Evolutionary conservation across 805 yeast species (phyloP), one percentile per base, ranked within the genome.

Genomic region (Dipodascus albidus): DNA sequence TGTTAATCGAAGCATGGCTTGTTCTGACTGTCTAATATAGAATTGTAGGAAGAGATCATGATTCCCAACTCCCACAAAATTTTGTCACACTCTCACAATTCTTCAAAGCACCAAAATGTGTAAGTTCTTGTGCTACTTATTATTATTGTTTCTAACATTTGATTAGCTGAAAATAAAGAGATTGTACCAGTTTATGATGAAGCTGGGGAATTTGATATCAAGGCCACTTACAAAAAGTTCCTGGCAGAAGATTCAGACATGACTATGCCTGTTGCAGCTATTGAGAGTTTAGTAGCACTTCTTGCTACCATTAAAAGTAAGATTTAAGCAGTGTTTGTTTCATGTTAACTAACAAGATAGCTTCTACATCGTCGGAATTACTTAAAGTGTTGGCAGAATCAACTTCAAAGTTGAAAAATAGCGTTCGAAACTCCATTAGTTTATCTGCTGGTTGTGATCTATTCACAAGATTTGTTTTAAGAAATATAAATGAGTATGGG

Each of bases 201-300:
- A 3, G 24, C 49, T 22, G 56, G 49, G 15, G 49, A 54, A 17
- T 89, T 93, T 65, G 95, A 90, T 67, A 88, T 93, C 60, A 88
- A 83, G 49, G 75, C 80, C 60, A 80, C 91, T 0, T 93, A 93
- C 66, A 75, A 87, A 54, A 78, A 79, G 65, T 89, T 87, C 67
- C 74, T 93, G 57, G 80, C 79, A 60, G 96, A 89, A 51, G 97
- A 93, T 70, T 76, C 87, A n/a, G 98, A 93, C 54, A 87, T 93
- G 82, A 90, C 99, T 3, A 93, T 90, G 97, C 99, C 99, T 1
- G 87, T 93, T 33, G 99, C 99, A 47, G 99, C 99, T 35, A 93
- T 93, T 63, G 98, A 93, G 72, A 81, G 96, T 11, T 74, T 93
- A 48, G 96, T 93, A 23, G 85, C 93, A 6, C 77, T 93, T 70